Base-by-base conservation (phyloP, 2,329 filamentous ascomycete genomes). In the Monilinia aucupariae region DNA sequence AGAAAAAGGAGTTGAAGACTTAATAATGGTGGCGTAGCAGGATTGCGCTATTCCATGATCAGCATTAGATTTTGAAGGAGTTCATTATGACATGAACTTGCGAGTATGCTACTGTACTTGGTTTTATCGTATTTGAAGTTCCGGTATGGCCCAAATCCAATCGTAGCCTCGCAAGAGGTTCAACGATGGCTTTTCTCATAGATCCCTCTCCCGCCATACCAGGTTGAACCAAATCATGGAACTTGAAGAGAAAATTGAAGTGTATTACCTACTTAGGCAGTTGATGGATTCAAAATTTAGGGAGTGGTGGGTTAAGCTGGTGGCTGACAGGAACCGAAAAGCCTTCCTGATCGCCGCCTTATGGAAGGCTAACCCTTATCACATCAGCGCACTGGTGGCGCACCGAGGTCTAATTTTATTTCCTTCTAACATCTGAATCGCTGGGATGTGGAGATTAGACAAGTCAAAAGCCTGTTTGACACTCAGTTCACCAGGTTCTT, bases 11-110 rank as follows among this genome's bases (percentile, higher is more conserved):
- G 59, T 62, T 49, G 49, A 39, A 49, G 20, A 39, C 45, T 55
- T 56, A 41, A 34, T 48, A 20, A 56, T 49, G 51, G 51, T 49
- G 60, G 60, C 51, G 32, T 41, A 56, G 60, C 25, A 56, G 43
- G 41, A 62, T 47, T 48, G 7, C 39, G 9, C 34, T 12, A 60
- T 60, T 41, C 4, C 25, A 25, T 39, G 10, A 37, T 34, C 47
- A 52, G 43, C 20, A 43, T 51, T 60, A 60, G 58, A 15, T 37
- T 48, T 12, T 37, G 6, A n/a, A 27, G 55, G 55, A 59, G n/a
- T 37, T 25, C 7, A 49, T 59, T 27, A 32, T 4, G 32, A 15
- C 5, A 55, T 32, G 10, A 32, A n/a, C n/a, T n/a, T n/a, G n/a
- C n/a, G n/a, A n/a, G n/a, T n/a, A n/a, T n/a, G n/a, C n/a, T n/a